Evolutionary conservation across 495 filamentous ascomycete genomes (phyloP).

Genomic region (Glutinoglossum americanum): DNA sequence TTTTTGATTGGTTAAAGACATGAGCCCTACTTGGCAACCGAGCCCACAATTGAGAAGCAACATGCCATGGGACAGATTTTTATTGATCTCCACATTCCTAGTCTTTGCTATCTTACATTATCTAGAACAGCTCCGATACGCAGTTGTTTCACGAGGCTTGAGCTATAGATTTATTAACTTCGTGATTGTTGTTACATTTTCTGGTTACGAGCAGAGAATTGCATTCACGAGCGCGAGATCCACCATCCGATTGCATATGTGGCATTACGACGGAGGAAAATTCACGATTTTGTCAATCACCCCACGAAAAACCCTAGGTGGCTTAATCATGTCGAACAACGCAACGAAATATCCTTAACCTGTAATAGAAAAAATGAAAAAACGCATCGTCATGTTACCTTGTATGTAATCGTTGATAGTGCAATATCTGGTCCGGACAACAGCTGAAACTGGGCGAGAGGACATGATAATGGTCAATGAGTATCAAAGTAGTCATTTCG

Average conservation of each 20-base stretch:
- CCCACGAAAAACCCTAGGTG: neutral
- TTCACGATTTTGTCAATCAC: neutral
- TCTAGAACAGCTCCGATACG: neutral
- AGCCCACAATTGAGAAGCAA: too few species aligned
- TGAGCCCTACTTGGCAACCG: too few species aligned
- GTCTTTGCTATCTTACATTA: neutral
- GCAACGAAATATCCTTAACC: neutral
- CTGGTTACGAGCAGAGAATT: neutral
- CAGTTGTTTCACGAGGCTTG: neutral
- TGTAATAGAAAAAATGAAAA: neutral
- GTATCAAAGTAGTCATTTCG: neutral
- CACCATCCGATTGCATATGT: neutral
- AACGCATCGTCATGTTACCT: neutral
- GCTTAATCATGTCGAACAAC: neutral
- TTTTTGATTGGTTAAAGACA: neutral
- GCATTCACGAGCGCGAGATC: neutral
- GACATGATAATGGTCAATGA: neutral
- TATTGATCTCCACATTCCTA: neutral
- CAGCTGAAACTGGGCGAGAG: neutral
- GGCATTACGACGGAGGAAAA: neutral
- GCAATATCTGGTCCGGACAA: neutral
- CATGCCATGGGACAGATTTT: too few species aligned
- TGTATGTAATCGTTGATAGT: neutral
- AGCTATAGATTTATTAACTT: neutral
- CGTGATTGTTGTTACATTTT: neutral